A percentile compares a stretch with the other conserved stretches of the same genome.
Evolutionary conservation across 2,329 filamentous ascomycete genomes (phyloP).

Genomic region (Aspergillus sp.): DNA sequence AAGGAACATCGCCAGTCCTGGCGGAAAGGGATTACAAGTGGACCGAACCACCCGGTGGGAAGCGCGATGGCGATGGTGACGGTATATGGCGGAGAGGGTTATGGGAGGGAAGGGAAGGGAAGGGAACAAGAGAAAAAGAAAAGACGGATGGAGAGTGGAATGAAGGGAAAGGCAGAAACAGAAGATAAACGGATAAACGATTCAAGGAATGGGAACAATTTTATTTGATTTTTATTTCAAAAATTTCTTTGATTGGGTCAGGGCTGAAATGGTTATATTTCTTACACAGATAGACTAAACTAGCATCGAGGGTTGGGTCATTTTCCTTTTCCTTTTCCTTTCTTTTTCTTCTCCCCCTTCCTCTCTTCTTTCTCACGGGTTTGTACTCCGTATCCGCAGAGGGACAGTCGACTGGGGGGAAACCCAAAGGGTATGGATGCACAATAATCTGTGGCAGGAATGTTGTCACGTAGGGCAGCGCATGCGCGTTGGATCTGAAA

Average conservation of each 20-base stretch:
- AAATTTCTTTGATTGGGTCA: neutral
- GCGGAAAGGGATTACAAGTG: constrained; percentile 18
- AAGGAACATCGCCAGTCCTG: constrained; percentile 10
- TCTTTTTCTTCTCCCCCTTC: neutral
- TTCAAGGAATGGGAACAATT: neutral
- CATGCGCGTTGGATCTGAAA: constrained; percentile 20
- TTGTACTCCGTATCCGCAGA: neutral
- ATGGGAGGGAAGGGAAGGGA: constrained; percentile 1
- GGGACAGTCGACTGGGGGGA: neutral
- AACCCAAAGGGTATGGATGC: constrained; percentile 8
- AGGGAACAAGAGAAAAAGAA: neutral
- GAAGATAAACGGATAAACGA: neutral
- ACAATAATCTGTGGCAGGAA: constrained; percentile 20
- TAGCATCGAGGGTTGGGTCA: neutral
- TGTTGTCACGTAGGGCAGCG: constrained; percentile 25
- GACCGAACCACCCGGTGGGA: constrained; percentile 20
- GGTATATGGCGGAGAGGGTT: constrained; percentile 12
- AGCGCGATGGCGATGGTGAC: constrained; percentile 17
- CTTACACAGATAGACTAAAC: constrained; percentile 5
- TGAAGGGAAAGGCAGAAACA: neutral
- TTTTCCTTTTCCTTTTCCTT: neutral
- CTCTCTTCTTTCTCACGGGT: neutral
- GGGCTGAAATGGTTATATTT: neutral
- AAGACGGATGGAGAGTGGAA: constrained; percentile 3
- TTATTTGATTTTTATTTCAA: neutral